Evolutionary conservation across 768 basidiomycete species (phyloP), one percentile per base, ranked within the genome.

Genomic region (Suillus paluster): DNA sequence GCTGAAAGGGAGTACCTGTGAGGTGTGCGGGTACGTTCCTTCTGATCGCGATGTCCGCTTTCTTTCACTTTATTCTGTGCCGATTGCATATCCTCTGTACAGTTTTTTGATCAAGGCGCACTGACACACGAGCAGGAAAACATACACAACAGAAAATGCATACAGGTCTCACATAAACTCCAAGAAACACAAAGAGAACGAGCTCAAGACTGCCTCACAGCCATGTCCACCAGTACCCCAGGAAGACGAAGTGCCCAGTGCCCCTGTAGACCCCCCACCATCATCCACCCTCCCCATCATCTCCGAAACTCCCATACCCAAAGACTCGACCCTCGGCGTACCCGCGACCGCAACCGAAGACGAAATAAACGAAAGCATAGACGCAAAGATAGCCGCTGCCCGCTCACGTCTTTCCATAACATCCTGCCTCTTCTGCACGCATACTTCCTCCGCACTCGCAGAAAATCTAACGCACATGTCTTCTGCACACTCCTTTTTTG

Each of bases 391-490:
- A 63, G 87, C 89, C 19, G 86, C 88, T 17, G 86, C 90, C 19
- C 85, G 87, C 19, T 81, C 84, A 15, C 84, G 83, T 5, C 80
- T 92, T 23, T 84, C 87, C 5, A 75, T 86, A 12, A 76, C 81
- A 39, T 79, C 88, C 52, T 99, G 97, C 73, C 89, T 99, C 59
- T 99, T 99, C 81, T 99, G 97, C 78, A 61, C 85, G 6, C 66
- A 79, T 34, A 72, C 80, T 17, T 78, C 82, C 21, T 34, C 79
- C 0, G 79, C 86, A 11, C 75, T 94, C 38, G 80, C 87, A 19
- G 84, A 81, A 5, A 94, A 89, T 68, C 82, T 96, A 44, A 76
- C 82, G 1, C 97, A 99, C 81, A 99, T 99, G 97, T 87, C 91
- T 44, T 72, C 75, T 55, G 74, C 75, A 0, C 97, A 99, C 77